Percentiles rank a stretch among this genome's conserved stretches.
Evolutionary conservation across 2,329 filamentous ascomycete genomes (phyloP).

Genomic region (Clarireedia monteithiana): DNA sequence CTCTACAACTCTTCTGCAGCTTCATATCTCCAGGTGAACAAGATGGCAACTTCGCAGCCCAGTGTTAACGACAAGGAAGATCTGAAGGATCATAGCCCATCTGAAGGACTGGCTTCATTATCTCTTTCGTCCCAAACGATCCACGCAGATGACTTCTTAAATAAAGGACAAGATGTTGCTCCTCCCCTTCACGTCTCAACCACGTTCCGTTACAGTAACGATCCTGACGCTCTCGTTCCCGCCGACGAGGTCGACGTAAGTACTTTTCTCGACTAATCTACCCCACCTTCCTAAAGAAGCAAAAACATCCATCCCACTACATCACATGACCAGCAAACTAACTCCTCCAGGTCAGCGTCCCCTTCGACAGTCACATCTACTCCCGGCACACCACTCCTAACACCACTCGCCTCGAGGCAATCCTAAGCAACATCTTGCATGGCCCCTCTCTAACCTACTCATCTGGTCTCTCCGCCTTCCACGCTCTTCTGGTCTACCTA

Average conservation of each 20-base stretch:
- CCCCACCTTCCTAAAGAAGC: background rate
- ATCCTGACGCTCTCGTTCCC: constrained; percentile 56
- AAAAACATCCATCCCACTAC: background rate
- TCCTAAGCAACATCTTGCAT: constrained; percentile 66
- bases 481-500: constrained; percentile 75
- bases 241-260: constrained; percentile 50
- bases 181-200: constrained; percentile 87
- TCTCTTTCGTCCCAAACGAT: constrained; percentile 65
- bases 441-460: constrained; percentile 69
- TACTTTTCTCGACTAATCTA: constrained; percentile 1
- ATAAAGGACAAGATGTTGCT: constrained; percentile 69
- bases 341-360: constrained; percentile 29
- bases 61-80: constrained; percentile 13
- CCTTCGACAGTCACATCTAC: constrained; percentile 66
- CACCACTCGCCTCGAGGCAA: constrained; percentile 74
- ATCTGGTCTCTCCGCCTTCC: constrained; percentile 81
- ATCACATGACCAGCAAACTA: constrained; percentile 16
- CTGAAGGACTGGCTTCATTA: constrained; percentile 26
- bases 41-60: constrained; percentile 14
- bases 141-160: constrained; percentile 74
- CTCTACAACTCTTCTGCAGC: too few species aligned
- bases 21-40: background rate
- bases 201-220: constrained; percentile 72
- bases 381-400: constrained; percentile 75
- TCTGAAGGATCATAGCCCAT: constrained; percentile 11